Conservation (phyloP, 169 alveolate species). For the Plasmodium ovale region DNA sequence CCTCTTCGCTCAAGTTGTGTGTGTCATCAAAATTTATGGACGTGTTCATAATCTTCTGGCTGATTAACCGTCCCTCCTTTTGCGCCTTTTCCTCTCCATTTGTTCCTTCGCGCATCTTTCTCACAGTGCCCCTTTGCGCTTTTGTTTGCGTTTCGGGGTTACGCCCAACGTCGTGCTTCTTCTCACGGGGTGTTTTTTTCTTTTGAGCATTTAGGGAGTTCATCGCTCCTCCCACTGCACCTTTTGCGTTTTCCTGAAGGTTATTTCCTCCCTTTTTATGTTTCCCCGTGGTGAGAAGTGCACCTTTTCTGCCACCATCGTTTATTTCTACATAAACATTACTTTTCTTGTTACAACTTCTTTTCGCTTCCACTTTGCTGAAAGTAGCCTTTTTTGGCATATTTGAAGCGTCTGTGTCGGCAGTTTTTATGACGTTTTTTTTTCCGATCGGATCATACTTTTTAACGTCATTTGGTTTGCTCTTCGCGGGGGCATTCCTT, state of each 20-base stretch:
- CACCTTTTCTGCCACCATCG: too few relatives aligned
- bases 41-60: constrained; percentile 60
- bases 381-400: too few relatives aligned
- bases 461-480: too few relatives aligned
- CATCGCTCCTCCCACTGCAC: too few relatives aligned
- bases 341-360: not conserved
- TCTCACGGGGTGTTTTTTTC: not conserved
- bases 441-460: too few relatives aligned
- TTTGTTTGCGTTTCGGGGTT: not conserved
- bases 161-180: not conserved
- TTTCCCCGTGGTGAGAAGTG: too few relatives aligned
- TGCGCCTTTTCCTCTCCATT: not conserved
- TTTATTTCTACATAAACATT: not conserved
- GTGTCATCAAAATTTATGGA: constrained; percentile 68
- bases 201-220: too few relatives aligned
- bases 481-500: too few relatives aligned
- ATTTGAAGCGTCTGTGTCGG: too few relatives aligned
- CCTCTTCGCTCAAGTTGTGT: constrained; percentile 64
- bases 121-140: not conserved
- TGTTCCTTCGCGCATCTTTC: not conserved
- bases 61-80: constrained; percentile 34
- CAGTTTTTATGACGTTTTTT: too few relatives aligned
- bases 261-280: too few relatives aligned
- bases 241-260: too few relatives aligned
- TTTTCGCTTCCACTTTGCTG: not conserved